A percentile compares a stretch with the other conserved stretches of the same genome.
Evolutionary conservation across 441 rosid species (phyloP).

Genomic region (Pelargonium citronellum): DNA sequence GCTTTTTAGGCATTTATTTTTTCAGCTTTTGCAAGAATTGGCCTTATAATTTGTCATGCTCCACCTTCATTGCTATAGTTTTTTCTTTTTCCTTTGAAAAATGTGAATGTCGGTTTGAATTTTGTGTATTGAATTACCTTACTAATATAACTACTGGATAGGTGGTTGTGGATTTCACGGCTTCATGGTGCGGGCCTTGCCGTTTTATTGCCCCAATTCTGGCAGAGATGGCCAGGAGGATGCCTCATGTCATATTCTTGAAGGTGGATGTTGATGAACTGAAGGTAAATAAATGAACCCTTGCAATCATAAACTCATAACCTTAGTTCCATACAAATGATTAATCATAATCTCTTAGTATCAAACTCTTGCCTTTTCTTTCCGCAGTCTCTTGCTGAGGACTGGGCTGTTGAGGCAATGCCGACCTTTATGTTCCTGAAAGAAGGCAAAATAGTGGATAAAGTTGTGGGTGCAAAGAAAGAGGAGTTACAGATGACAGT

Average conservation of each 20-base stretch:
- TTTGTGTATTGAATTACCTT: background rate
- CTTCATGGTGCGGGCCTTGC: slow-evolving; percentile 82
- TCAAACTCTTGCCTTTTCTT: too few species aligned
- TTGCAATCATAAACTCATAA: too few species aligned
- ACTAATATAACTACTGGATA: slow-evolving; percentile 15
- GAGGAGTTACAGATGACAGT: slow-evolving; percentile 30
- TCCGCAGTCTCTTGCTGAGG: slow-evolving; percentile 48
- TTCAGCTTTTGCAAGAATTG: background rate
- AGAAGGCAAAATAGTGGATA: slow-evolving; percentile 46
- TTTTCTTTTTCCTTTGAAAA: background rate
- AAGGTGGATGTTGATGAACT: slow-evolving; percentile 81
- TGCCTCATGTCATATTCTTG: slow-evolving; percentile 47
- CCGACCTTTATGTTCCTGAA: slow-evolving; percentile 65
- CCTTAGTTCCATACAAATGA: too few species aligned
- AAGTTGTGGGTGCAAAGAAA: slow-evolving; percentile 53
- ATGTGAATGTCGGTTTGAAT: background rate
- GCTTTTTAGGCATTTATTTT: background rate
- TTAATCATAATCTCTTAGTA: too few species aligned
- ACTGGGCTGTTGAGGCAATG: slow-evolving; percentile 60
- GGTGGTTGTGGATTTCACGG: slow-evolving; percentile 81
- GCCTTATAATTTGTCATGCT: too few species aligned
- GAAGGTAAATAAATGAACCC: slow-evolving; percentile 30
- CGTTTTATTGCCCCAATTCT: slow-evolving; percentile 56
- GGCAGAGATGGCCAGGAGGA: slow-evolving; percentile 55
- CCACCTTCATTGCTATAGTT: background rate